Evolutionary conservation across 75 land plant genomes (phyloP), one percentile per base, ranked within the genome.

Genomic region (Cupressus sempervirens): DNA sequence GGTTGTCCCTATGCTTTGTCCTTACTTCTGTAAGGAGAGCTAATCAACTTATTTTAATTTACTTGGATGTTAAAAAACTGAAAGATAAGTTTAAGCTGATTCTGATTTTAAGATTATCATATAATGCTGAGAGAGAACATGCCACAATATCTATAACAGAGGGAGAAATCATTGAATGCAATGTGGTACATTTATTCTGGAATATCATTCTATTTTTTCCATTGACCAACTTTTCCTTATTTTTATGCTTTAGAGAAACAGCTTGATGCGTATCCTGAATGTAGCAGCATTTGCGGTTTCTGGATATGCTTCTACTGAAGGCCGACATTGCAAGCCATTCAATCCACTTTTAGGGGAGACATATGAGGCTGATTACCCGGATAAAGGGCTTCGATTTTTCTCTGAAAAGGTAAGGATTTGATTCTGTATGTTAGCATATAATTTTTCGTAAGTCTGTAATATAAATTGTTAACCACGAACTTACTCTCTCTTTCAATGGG

Each of bases 281-380:
- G 89, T 98, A 67, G 98, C 96, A 53, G 99, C 99, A 46, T 98
- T 98, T 94, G 99, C 99, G 20, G 98, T 98, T 40, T 98, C 99
- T 85, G 98, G 99, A 12, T 98, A 98, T 91, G 94, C 99, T 80
- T 98, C 99, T 76, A 98, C 99, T 75, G 98, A 98, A 88, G 97
- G 97, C 80, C 94, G 97, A 43, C 96, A 93, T 65, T 98, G 99
- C 89, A 98, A 98, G 88, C 99, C 99, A 38, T 98, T 98, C 76
- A 98, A 98, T 86, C 99, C 98, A 82, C 94, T 98, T 56, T 93
- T 98, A 82, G 99, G 98, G 68, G 99, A 98, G 88, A 98, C 99
- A 46, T 98, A 93, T 84, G 99, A 98, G 89, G 99, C 97, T 74
- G 98, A 98, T 85, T 98, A 94, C 83, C 99, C 99, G 46, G 99